Percentiles rank a stretch among this genome's conserved stretches.
phyloP scores from a whole-genome alignment of 352 stramenopile species.

The Phytophthora pluvialis region DNA sequence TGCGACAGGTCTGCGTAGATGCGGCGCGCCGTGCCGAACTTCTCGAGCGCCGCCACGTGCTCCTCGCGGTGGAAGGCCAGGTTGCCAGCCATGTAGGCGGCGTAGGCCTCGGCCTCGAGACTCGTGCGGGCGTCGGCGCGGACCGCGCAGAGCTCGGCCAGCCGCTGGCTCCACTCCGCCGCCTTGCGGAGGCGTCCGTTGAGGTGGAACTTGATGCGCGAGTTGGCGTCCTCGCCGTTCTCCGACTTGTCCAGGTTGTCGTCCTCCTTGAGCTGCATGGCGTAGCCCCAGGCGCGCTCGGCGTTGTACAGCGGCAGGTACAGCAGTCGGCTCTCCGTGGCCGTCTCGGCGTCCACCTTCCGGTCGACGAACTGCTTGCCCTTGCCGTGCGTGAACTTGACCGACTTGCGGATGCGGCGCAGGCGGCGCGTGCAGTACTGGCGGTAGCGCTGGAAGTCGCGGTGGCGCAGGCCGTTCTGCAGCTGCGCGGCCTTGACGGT shows the following conservation, averaged over 20 bases:
- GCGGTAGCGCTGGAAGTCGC: conserved; percentile 92
- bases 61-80: conserved; percentile 90
- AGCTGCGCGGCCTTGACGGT: conserved; percentile 90
- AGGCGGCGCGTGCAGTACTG: conserved; percentile 91
- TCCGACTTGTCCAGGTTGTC: conserved; percentile 89
- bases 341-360: conserved; percentile 85
- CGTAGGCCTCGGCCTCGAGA: conserved; percentile 90
- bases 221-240: conserved; percentile 85
- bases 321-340: conserved; percentile 72
- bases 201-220: conserved; percentile 91
- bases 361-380: conserved; percentile 84
- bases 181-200: conserved; percentile 88
- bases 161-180: conserved; percentile 85
- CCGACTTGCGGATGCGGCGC: conserved; percentile 87
- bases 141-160: conserved; percentile 76
- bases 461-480: conserved; percentile 90
- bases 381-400: conserved; percentile 90
- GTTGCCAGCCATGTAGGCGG: conserved; percentile 89
- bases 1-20: conserved; percentile 88
- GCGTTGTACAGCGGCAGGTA: conserved; percentile 92
- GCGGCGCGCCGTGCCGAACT: conserved; percentile 77
- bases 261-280: conserved; percentile 92
- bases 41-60: conserved; percentile 81
- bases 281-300: conserved; percentile 91
- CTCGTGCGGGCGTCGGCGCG: conserved; percentile 88